Base-by-base conservation (phyloP, 441 rosid species). In the Corymbia citriodora region DNA sequence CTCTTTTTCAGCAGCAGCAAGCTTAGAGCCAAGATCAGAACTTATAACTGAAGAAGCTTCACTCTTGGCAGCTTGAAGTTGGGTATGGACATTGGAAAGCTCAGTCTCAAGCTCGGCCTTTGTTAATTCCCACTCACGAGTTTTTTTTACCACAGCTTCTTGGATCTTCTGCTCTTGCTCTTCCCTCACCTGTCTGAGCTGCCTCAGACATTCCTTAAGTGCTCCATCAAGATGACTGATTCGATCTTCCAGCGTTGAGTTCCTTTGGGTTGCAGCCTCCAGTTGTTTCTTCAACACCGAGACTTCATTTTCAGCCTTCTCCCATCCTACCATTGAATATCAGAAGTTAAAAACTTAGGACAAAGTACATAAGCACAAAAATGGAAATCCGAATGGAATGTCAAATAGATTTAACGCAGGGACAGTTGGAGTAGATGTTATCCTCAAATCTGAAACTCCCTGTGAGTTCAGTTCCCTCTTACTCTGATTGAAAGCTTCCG, bases 161-260 rank as follows among this genome's bases (percentile, higher is more conserved):
- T 89, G 90, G 79, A 96, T 95, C 93, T 92, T 98, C 89, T 93
- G 92, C 53, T 96, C 97, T 90, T 96, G 99, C 82, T 96, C 99
- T 88, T 96, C 99, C 93, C 97, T 95, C 87, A 96, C 96, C 93
- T 96, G 98, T 90, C 99, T 92, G 52, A 98, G 96, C 93, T 98
- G 98, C 85, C 99, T 96, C 91, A 97, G 94, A 89, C 99, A 98
- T 94, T 98, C 99, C 95, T 97, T 97, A 27, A 98, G 97, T 9
- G 99, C 99, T 90, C 97, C 95, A 93, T 98, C 99, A 89, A 97
- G 97, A 93, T 97, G 97, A 88, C 94, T 90, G 89, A 93, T 96
- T 91, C 98, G 94, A 92, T 95, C 96, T 93, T 96, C 99, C 45
- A 98, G 97, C 88, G 91, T 93, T 4, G 93, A 92, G 90, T 95